Evolutionary conservation across 441 rosid species (phyloP).

Genomic region (Raphanus hybrid): DNA sequence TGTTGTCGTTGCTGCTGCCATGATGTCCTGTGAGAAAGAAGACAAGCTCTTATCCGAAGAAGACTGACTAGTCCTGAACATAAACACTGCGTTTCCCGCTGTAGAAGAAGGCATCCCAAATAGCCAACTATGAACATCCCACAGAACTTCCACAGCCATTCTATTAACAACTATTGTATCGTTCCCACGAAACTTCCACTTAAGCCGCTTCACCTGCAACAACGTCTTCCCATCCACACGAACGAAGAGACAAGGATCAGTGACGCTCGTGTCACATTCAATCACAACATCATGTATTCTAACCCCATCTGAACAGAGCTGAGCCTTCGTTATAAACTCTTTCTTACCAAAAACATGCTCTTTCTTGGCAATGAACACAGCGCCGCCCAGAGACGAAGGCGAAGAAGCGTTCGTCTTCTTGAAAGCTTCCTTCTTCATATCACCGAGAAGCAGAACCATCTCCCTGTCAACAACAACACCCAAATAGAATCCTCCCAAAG

Average conservation of each 20-base stretch:
- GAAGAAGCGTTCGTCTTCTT: constrained; percentile 56
- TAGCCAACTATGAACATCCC: constrained; percentile 96
- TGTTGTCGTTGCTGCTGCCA: constrained; percentile 25
- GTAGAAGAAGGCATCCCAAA: constrained; percentile 61
- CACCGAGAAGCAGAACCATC: constrained; percentile 78
- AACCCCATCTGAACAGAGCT: constrained; percentile 63
- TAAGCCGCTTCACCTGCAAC: constrained; percentile 78
- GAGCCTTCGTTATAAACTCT: constrained; percentile 70
- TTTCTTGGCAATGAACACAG: constrained; percentile 67
- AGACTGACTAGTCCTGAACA: constrained; percentile 78
- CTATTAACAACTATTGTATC: constrained; percentile 81
- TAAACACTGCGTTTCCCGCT: constrained; percentile 84
- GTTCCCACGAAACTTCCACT: constrained; percentile 95
- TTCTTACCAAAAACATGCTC: constrained; percentile 87
- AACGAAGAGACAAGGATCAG: constrained; percentile 76
- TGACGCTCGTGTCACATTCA: constrained; percentile 74
- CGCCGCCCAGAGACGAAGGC: constrained; percentile 46
- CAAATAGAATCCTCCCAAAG: constrained; percentile 71
- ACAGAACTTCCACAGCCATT: constrained; percentile 79
- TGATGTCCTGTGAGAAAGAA: constrained; percentile 46
- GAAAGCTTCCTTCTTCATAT: constrained; percentile 78
- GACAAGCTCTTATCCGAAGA: constrained; percentile 55
- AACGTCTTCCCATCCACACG: constrained; percentile 74
- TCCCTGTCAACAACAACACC: constrained; percentile 67
- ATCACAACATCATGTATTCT: constrained; percentile 65